Base-by-base conservation (phyloP, 192 early-diverging fungal genomes). In the Coemansia sp. region DNA sequence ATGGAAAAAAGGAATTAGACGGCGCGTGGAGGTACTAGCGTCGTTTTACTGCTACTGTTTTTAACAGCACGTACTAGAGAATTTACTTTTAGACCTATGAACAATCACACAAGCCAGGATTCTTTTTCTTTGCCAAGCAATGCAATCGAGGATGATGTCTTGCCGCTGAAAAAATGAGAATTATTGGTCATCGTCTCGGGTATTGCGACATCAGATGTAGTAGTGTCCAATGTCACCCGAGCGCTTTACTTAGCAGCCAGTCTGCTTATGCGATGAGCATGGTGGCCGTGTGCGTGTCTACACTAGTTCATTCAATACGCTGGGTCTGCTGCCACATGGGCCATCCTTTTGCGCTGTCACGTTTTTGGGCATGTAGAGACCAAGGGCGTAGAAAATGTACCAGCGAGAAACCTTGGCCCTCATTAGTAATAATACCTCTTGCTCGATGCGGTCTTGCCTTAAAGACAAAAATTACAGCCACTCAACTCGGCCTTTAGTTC, bases 111-210 rank as follows among this genome's bases (percentile, higher is more conserved):
- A 31, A 53, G 51, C 14, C 51, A 14, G 26, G 10, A 28, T n/a
- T n/a, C n/a, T n/a, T n/a, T n/a, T n/a, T 43, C 4, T 53, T 53
- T 53, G 26, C 26, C 51, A 53, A 53, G 51, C 51, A 51, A 51
- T 9, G 9, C 24, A 45, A 20, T 45, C 7, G 43, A 20, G 43
- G 43, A 45, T 18, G 43, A 45, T 45, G 43, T 45, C 43, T 21
- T 23, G 9, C 48, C 21, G 13, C 3, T 46, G 48, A 26, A 50
- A 50, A 9, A 23, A 50, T 10, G 20, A 31, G 11, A 3, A 26
- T 26, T 13, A 26, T 21, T 14, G 11, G 23, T 28, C 48, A 26
- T 28, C 10, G 48, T 28, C 11, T 28, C 21, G 48, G 48, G 23
- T 26, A 50, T 50, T 50, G 48, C 48, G 48, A 53, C 23, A 53